Evolutionary conservation across 495 filamentous ascomycete genomes (phyloP).

Genomic region (Xylaria acuta): DNA sequence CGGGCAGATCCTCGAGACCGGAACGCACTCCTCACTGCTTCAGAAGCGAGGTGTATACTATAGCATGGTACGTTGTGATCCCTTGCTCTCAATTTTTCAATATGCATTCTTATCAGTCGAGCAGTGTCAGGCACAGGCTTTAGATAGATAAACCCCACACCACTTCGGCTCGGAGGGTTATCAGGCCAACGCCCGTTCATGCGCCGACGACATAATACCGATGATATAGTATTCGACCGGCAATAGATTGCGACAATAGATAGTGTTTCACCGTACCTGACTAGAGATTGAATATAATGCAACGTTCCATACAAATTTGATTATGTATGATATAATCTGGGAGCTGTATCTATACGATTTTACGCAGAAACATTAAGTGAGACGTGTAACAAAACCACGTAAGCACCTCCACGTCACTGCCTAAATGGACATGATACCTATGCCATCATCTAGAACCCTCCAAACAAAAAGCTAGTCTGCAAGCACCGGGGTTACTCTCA

Average conservation of each 20-base stretch:
- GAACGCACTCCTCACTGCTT: constrained; percentile 56
- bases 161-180: not conserved
- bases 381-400: not conserved
- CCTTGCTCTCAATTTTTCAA: constrained; percentile 4
- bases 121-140: constrained; percentile 57
- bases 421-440: constrained; percentile 3
- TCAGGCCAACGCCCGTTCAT: not conserved
- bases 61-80: constrained; percentile 52
- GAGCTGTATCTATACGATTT: not conserved
- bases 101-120: constrained; percentile 14
- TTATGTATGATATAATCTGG: not conserved
- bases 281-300: not conserved
- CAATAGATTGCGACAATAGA: not conserved
- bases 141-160: constrained; percentile 46
- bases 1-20: constrained; percentile 59
- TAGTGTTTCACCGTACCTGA: not conserved
- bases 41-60: constrained; percentile 60
- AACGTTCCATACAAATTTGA: not conserved
- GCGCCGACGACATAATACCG: not conserved
- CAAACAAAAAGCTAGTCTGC: not conserved
- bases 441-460: not conserved
- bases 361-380: not conserved
- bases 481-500: constrained; percentile 1
- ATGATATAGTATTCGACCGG: not conserved
- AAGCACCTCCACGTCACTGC: not conserved